Evolutionary conservation across 345 rosid genomes (phyloP).

Genomic region (Euphorbia tirucalli): DNA sequence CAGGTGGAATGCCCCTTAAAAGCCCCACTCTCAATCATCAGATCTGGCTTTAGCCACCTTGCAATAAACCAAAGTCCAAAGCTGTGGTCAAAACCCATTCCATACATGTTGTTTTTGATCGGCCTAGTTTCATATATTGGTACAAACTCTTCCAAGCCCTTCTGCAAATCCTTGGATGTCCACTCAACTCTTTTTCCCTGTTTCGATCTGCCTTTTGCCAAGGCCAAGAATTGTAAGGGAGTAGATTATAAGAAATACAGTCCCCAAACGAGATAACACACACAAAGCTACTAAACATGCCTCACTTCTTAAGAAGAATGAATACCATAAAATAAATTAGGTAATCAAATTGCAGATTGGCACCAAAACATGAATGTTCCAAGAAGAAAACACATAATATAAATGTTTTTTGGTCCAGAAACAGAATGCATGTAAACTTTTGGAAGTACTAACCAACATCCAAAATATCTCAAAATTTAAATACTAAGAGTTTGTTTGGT

Average conservation of each 20-base stretch:
- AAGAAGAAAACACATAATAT: not conserved
- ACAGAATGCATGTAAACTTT: not conserved
- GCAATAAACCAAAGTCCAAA: conserved; percentile 98
- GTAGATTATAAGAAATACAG: conserved; percentile 25
- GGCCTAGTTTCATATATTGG: conserved; percentile 93
- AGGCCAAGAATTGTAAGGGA: conserved; percentile 53
- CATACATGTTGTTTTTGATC: conserved; percentile 85
- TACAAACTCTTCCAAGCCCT: conserved; percentile 89
- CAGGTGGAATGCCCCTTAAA: conserved; percentile 99
- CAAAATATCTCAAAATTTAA: not conserved
- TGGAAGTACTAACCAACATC: not conserved
- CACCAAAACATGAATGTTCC: not conserved
- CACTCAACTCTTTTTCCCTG: conserved; percentile 90
- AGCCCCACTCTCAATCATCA: conserved; percentile 98
- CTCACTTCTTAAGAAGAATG: not conserved
- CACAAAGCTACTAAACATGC: not conserved
- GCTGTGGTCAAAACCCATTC: conserved; percentile 99
- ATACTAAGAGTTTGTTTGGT: no score
- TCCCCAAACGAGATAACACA: not conserved
- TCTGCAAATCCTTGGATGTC: conserved; percentile 89
- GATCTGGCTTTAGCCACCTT: conserved; percentile 82
- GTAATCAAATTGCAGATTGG: not conserved
- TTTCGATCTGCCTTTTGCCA: conserved; percentile 99
- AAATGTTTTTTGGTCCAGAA: not conserved
- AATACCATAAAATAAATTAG: not conserved